Base-by-base conservation (phyloP, 495 filamentous ascomycete species). In the Thozetella sp. region DNA sequence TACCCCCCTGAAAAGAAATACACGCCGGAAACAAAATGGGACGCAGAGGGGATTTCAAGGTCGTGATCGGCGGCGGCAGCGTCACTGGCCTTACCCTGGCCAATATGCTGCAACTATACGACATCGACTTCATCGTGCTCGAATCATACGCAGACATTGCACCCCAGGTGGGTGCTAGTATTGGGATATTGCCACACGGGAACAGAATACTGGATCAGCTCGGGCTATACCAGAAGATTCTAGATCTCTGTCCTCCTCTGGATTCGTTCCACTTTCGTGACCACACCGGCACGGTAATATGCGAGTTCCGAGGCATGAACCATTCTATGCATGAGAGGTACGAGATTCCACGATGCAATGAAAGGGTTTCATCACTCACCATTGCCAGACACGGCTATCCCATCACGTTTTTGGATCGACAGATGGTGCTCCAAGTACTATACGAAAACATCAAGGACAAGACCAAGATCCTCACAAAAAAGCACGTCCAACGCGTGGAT, bases 211-310 rank as follows among this genome's bases (percentile, higher is more conserved):
- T 85, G 1, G 77, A 83, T 53, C 83, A 86, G 56, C 57, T 85
- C 0, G 80, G 72, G 2, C n/a, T 79, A 0, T 64, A 67, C 34
- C 75, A 76, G 43, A 66, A 53, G 48, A 52, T 72, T 13, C 12
- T 58, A 45, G 20, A 90, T 65, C 73, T 78, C 15, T 82, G 83
- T 12, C 83, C 83, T 2, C 88, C 86, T 54, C 85, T 87, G 23
- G 90, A 90, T 67, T 82, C 78, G 27, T 90, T 86, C 86, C 67
- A 48, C 24, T 34, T 50, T 4, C 48, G 58, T 40, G 51, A 67
- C 25, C 56, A 57, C 51, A 66, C 65, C n/a, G 60, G 37, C 1
- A 52, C 53, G 22, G 23, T 60, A 1, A 56, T 27, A n/a, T n/a
- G n/a, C n/a, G n/a, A n/a, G n/a, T n/a, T n/a, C n/a, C n/a, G n/a